Conservation (phyloP, 2,329 filamentous ascomycete species). For the Beauveria sp. region DNA sequence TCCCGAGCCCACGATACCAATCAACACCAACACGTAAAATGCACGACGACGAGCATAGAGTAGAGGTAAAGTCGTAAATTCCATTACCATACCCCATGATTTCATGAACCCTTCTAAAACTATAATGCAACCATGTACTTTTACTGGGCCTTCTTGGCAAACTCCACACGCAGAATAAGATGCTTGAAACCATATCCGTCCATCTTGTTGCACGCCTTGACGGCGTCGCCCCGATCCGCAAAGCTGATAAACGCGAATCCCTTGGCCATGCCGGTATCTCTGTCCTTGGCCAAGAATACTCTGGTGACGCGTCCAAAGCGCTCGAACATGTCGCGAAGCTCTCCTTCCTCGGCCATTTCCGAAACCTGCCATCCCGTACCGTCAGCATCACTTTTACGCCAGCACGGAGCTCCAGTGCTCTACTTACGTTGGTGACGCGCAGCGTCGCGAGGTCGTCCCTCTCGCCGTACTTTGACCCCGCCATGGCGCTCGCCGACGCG, state of each 20-base stretch:
- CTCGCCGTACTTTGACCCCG: conserved; percentile 74
- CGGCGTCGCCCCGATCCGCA: conserved; percentile 80
- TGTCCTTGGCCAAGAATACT: conserved; percentile 96
- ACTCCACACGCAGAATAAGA: conserved; percentile 79
- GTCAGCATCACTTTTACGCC: conserved; percentile 20
- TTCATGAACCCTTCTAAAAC: conserved; percentile 3
- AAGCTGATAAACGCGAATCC: conserved; percentile 99
- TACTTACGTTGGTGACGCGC: conserved; percentile 90
- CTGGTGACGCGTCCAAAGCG: conserved; percentile 92
- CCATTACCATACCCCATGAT: conserved; percentile 5
- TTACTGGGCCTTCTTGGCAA: conserved; percentile 64
- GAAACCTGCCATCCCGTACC: conserved; percentile 56
- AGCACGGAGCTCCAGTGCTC: not conserved
- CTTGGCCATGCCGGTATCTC: conserved; percentile 93
- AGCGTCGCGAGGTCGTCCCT: conserved; percentile 94
- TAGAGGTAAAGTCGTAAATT: conserved; percentile 8
- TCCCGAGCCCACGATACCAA: not conserved
- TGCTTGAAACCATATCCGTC: conserved; percentile 90
- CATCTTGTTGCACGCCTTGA: conserved; percentile 93
- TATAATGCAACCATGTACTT: conserved; percentile 24
- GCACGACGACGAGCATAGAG: not conserved
- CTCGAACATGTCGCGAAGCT: conserved; percentile 97
- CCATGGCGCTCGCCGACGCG: conserved; percentile 56
- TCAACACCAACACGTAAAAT: not conserved
- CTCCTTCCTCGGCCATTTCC: conserved; percentile 92